These are phyloP conservation scores for Ceriops tagal DNA, from an alignment of 345 rosid genomes.

Conservation along the genomic window DNA sequence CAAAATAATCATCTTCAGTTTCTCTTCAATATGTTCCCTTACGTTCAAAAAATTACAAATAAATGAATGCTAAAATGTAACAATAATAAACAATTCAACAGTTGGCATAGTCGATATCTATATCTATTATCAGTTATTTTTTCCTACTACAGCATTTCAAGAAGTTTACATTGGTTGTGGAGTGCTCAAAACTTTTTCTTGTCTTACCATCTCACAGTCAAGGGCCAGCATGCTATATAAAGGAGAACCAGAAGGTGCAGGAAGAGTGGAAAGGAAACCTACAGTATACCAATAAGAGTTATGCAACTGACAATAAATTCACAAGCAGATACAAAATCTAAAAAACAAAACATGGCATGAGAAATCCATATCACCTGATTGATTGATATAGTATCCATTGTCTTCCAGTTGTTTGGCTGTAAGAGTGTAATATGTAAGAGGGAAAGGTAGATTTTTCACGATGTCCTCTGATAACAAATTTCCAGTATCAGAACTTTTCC, in stretches of 20 bases:
- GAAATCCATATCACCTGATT: conserved; percentile 43
- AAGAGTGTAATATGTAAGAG: conserved; percentile 67
- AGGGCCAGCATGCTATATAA: conserved; percentile 66
- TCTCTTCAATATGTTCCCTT: too few species aligned
- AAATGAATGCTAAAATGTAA: background rate
- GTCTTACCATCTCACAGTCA: conserved; percentile 93
- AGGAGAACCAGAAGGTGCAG: conserved; percentile 61
- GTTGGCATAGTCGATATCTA: background rate
- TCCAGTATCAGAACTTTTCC: conserved; percentile 16
- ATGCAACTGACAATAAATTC: conserved; percentile 7
- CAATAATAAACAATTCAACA: background rate
- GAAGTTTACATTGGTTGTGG: background rate
- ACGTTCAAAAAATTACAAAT: too few species aligned
- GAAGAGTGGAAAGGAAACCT: conserved; percentile 67
- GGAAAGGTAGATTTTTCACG: conserved; percentile 72
- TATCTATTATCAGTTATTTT: background rate
- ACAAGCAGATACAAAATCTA: background rate
- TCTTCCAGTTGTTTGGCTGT: conserved; percentile 68
- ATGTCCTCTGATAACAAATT: conserved; percentile 33
- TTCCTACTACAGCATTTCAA: background rate
- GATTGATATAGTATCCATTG: conserved; percentile 64
- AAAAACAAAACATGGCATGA: background rate
- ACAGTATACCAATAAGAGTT: conserved; percentile 20
- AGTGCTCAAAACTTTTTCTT: background rate
- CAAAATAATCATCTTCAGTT: background rate